Evolutionary conservation across 179 eudicot genomes (phyloP).

Genomic region (Silene vulgaris): DNA sequence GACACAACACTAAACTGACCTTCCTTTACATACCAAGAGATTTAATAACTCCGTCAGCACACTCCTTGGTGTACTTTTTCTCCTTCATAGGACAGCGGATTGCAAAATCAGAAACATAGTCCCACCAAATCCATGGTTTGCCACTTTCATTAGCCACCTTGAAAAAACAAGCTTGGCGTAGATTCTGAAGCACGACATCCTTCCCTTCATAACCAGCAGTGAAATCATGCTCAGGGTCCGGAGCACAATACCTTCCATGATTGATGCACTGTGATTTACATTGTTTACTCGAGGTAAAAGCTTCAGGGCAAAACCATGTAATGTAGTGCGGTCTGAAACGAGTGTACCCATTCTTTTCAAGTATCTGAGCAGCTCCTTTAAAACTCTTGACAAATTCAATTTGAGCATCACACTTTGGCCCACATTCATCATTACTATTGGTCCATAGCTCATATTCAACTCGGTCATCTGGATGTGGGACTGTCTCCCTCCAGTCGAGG

Average conservation of each 20-base stretch:
- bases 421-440: constrained; percentile 55
- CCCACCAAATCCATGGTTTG: constrained; percentile 63
- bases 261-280: constrained; percentile 57
- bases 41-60: constrained; percentile 39
- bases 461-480: constrained; percentile 56
- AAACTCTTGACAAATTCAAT: constrained; percentile 39
- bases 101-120: constrained; percentile 52
- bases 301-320: constrained; percentile 50
- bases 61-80: constrained; percentile 39
- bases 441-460: constrained; percentile 61
- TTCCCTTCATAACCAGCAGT: constrained; percentile 48
- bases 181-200: constrained; percentile 52
- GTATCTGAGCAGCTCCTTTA: constrained; percentile 44
- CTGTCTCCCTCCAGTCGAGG: constrained; percentile 52
- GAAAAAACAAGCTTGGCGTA: constrained; percentile 46
- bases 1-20: background rate
- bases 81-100: constrained; percentile 45
- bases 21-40: constrained; percentile 37
- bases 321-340: constrained; percentile 43
- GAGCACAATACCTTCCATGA: constrained; percentile 53
- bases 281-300: constrained; percentile 39
- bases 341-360: constrained; percentile 40
- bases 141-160: constrained; percentile 49
- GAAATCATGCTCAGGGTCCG: constrained; percentile 56
- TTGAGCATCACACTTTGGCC: constrained; percentile 49